Evolutionary conservation across 768 basidiomycete genomes (phyloP), one percentile per base, ranked within the genome.

Genomic region (Gautieria morchelliformis): DNA sequence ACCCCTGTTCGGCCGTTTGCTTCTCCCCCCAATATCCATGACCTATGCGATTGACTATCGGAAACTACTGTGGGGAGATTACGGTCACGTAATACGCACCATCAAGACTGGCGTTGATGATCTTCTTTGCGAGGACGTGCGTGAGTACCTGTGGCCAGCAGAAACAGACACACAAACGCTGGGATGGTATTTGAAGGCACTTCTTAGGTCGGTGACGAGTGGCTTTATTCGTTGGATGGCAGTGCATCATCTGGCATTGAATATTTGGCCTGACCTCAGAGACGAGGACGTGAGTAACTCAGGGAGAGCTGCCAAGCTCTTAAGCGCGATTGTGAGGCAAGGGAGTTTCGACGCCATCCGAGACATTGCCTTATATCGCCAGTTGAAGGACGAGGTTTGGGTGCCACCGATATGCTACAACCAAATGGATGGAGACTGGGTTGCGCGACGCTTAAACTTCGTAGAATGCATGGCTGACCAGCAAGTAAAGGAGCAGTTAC

Each of bases 1-100:
- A 64, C 75, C 78, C 0, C 68, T 82, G 1, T 98, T 98, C 64
- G 82, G 80, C 12, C 74, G 78, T 2, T 76, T 95, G 12, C 76
- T 96, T 14, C 75, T 94, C 7, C 81, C 88, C 0, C 87, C 93
- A 0, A 75, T 85, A 10, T 77, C 89, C 3, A 85, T 88, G 82
- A 71, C 71, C 12, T 93, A 93, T 64, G 75, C 90, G 0, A 56
- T 74, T 22, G 94, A 98, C 72, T 96, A 91, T 65, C 83, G 94
- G 52, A 84, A 82, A 60, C 80, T 84, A 56, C 66, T 97, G 4
- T 96, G 90, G 87, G 82, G 75, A 56, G 93, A 95, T 63, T 87
- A 82, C 61, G 75, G 75, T 2, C 85, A 88, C 63, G 66, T 83
- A 41, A 66, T 91, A 53, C 78, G 77, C 63, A 85, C 77, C 22